Evolutionary conservation across 192 early-diverging fungal species (phyloP).

Genomic region (Dimargaris verticillata): DNA sequence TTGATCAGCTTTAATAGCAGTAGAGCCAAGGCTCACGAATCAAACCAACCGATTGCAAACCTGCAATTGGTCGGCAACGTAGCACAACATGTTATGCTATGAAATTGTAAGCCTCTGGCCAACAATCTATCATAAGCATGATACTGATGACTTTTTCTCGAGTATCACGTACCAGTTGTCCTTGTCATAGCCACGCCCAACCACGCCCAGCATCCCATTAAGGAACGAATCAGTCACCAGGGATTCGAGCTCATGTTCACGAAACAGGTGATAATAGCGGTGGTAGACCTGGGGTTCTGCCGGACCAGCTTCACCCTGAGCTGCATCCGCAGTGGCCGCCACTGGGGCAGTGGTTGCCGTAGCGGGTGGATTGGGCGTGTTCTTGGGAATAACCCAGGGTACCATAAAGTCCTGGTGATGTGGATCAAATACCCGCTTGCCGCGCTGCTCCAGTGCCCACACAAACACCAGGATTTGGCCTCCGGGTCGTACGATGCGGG

Average conservation of each 20-base stretch:
- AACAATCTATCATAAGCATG: too few relatives aligned
- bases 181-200: constrained; percentile 71
- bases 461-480: constrained; percentile 74
- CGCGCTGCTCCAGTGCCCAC: constrained; percentile 90
- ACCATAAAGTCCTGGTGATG: constrained; percentile 82
- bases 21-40: too few relatives aligned
- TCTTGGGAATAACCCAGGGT: constrained; percentile 65
- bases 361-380: constrained; percentile 1
- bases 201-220: constrained; percentile 18
- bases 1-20: too few relatives aligned
- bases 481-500: constrained; percentile 52
- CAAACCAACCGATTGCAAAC: too few relatives aligned
- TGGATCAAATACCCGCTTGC: constrained; percentile 62
- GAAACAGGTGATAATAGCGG: constrained; percentile 82
- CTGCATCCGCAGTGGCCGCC: background rate
- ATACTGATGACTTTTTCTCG: too few relatives aligned
- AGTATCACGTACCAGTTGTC: constrained; percentile 91
- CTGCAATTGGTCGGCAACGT: too few relatives aligned
- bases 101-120: too few relatives aligned
- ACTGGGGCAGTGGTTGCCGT: background rate
- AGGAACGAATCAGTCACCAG: constrained; percentile 32
- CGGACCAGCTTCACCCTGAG: background rate
- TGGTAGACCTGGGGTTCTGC: background rate
- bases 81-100: too few relatives aligned
- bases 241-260: constrained; percentile 65